Percentiles rank a stretch among this genome's conserved stretches.
Evolutionary conservation across 768 basidiomycete species (phyloP).

Genomic region (Pleurotus djamor): DNA sequence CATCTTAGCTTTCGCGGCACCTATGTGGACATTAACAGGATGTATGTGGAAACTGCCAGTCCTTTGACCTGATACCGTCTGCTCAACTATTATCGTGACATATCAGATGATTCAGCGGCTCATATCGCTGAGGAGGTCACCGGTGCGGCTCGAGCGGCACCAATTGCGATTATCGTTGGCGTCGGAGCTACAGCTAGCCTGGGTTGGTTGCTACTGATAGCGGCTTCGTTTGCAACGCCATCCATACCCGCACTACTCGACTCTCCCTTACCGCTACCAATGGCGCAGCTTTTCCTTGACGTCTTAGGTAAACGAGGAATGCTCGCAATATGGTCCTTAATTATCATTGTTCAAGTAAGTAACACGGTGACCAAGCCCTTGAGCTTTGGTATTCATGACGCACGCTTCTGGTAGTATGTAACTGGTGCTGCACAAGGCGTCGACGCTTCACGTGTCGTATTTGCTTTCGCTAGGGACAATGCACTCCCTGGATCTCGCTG

Average conservation of each 20-base stretch:
- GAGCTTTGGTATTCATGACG: background rate
- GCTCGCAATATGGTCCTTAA: slow-evolving; percentile 70
- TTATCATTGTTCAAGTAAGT: slow-evolving; percentile 54
- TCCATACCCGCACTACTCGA: slow-evolving; percentile 50
- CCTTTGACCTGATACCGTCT: background rate
- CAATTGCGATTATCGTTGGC: slow-evolving; percentile 66
- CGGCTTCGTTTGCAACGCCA: slow-evolving; percentile 61
- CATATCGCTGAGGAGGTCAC: slow-evolving; percentile 75
- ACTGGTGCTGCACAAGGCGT: slow-evolving; percentile 75
- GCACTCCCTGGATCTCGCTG: slow-evolving; percentile 70
- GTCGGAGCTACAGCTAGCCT: slow-evolving; percentile 57
- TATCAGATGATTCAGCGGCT: slow-evolving; percentile 69
- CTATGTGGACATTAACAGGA: slow-evolving; percentile 81
- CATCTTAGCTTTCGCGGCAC: slow-evolving; percentile 66
- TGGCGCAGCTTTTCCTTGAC: slow-evolving; percentile 71
- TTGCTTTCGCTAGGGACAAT: slow-evolving; percentile 73
- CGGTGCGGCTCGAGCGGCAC: slow-evolving; percentile 61
- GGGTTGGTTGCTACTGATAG: slow-evolving; percentile 66
- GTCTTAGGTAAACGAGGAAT: slow-evolving; percentile 67
- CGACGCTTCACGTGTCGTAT: slow-evolving; percentile 73
- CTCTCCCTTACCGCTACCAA: slow-evolving; percentile 55
- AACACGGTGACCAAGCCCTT: no score
- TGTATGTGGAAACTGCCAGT: slow-evolving; percentile 40
- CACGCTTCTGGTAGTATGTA: slow-evolving; percentile 44
- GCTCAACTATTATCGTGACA: slow-evolving; percentile 4